Percentiles rank a stretch among this genome's conserved stretches.
phyloP scores from a whole-genome alignment of 306 rosid genomes.

The Vicia faba region DNA sequence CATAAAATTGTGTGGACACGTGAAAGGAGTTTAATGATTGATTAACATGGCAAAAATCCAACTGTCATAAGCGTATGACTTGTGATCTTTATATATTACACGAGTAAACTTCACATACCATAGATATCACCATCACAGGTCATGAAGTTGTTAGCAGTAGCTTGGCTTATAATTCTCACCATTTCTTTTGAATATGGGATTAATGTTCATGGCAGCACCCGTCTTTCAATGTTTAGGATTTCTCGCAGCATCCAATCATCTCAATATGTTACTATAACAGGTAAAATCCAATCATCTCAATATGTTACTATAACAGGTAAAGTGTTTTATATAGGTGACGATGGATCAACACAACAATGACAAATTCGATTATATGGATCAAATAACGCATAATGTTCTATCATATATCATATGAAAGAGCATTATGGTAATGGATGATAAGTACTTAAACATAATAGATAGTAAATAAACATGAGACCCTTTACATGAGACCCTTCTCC shows the following conservation, averaged over 20 bases:
- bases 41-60: conserved; percentile 2
- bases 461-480: neutral
- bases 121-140: neutral
- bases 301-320: conserved; percentile 71
- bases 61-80: conserved; percentile 1
- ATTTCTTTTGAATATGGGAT: conserved; percentile 31
- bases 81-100: conserved; percentile 35
- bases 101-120: conserved; percentile 22
- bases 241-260: conserved; percentile 43
- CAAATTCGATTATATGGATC: no score
- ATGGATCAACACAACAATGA: no score
- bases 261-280: conserved; percentile 63
- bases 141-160: conserved; percentile 50
- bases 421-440: no score
- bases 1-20: conserved; percentile 39
- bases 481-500: neutral
- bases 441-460: neutral
- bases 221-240: conserved; percentile 37
- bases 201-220: conserved; percentile 53
- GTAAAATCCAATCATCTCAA: conserved; percentile 51
- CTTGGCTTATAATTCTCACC: conserved; percentile 45
- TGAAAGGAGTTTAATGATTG: conserved; percentile 40
- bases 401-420: no score
- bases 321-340: no score
- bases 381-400: no score